phyloP scores from a whole-genome alignment of 495 filamentous ascomycete genomes.

The Neurospora hispaniola region DNA sequence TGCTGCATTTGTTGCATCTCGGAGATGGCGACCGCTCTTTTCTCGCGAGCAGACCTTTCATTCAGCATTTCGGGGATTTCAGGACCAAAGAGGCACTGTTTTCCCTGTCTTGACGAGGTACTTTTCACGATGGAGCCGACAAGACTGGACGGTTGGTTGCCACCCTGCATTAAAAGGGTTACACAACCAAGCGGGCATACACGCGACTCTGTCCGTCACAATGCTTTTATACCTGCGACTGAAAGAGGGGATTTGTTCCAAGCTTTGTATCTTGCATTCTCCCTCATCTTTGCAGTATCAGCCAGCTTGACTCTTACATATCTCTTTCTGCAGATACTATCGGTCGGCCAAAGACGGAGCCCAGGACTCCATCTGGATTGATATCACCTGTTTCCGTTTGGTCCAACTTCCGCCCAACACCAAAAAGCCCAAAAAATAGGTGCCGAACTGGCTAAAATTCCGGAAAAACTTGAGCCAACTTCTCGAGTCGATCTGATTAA shows the following conservation, averaged over 20 bases:
- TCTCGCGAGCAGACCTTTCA: not conserved
- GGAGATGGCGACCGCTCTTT: not conserved
- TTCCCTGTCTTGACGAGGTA: not conserved
- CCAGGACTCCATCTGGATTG: conserved; percentile 26
- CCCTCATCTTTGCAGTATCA: not conserved
- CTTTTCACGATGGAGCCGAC: too few relatives aligned
- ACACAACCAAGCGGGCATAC: too few relatives aligned
- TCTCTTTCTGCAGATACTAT: not conserved
- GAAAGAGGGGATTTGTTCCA: not conserved
- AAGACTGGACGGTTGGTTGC: too few relatives aligned
- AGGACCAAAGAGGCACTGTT: not conserved
- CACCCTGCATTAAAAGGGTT: too few relatives aligned
- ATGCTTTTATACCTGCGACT: too few relatives aligned
- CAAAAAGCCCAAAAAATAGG: conserved; percentile 14
- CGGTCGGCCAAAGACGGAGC: not conserved
- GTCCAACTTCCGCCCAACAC: conserved; percentile 15
- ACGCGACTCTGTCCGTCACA: too few relatives aligned
- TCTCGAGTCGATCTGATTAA: conserved; percentile 19
- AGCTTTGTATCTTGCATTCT: not conserved
- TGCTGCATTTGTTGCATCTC: not conserved
- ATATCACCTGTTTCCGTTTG: conserved; percentile 23
- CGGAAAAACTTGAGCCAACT: conserved; percentile 22
- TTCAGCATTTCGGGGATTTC: not conserved
- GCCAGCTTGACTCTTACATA: not conserved
- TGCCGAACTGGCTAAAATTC: conserved; percentile 21